A percentile compares a stretch with the other conserved stretches of the same genome.
phyloP scores from a whole-genome alignment of 306 rosid genomes.

The Calophaca sinica region DNA sequence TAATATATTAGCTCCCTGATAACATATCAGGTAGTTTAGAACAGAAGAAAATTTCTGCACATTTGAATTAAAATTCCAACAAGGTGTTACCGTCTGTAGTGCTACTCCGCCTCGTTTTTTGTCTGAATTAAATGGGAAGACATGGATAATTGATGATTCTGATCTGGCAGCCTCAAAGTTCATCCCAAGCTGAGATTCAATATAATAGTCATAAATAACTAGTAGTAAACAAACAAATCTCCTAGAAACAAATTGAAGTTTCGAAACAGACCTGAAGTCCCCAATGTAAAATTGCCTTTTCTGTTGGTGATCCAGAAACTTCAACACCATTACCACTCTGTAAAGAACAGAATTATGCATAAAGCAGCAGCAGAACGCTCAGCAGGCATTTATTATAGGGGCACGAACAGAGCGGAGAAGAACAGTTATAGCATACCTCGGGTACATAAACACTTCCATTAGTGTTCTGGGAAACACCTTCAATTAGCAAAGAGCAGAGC shows the following conservation, averaged over 20 bases:
- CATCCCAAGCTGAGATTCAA: constrained; percentile 81
- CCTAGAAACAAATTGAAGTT: constrained; percentile 12
- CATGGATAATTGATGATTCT: constrained; percentile 69
- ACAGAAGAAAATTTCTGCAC: constrained; percentile 21
- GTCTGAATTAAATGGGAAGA: constrained; percentile 88
- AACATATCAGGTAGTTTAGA: constrained; percentile 25
- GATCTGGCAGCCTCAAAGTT: constrained; percentile 64
- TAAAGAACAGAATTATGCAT: constrained; percentile 22
- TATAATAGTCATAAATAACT: constrained; percentile 9
- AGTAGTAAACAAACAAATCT: not conserved
- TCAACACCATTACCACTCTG: constrained; percentile 66
- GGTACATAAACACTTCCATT: constrained; percentile 73
- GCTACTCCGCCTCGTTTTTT: constrained; percentile 91
- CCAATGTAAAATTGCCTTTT: constrained; percentile 83
- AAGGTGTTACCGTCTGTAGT: constrained; percentile 55
- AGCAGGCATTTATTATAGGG: not conserved
- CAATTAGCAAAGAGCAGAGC: constrained; percentile 64
- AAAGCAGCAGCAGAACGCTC: not conserved
- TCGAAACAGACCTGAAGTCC: constrained; percentile 65
- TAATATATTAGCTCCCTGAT: constrained; percentile 27
- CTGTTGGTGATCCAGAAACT: constrained; percentile 95
- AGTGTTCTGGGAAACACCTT: constrained; percentile 80
- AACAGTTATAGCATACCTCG: constrained; percentile 62
- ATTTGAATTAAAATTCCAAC: constrained; percentile 3
- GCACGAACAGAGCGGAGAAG: not conserved